Evolutionary conservation across 352 stramenopile species (phyloP).

Genomic region (Pythium plurisporium): DNA sequence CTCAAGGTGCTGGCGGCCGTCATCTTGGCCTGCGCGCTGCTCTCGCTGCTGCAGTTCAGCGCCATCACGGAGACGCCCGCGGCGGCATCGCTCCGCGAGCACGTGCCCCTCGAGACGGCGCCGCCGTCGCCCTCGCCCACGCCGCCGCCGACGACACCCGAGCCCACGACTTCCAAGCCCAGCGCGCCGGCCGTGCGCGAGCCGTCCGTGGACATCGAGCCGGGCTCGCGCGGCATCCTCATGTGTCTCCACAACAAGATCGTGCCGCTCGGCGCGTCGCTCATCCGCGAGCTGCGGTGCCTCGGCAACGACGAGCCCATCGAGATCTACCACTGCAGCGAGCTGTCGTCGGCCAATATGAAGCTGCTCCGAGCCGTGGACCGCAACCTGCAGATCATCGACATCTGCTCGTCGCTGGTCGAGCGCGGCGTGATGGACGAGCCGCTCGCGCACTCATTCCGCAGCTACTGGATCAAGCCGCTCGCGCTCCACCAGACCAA

Average conservation of each 20-base stretch:
- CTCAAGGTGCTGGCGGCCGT: slow-evolving; percentile 20
- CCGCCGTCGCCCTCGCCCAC: too few species aligned
- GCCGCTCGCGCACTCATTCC: slow-evolving; percentile 17
- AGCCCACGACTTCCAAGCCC: too few species aligned
- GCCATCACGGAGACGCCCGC: slow-evolving; percentile 14
- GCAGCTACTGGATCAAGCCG: slow-evolving; percentile 48
- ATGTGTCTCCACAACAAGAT: slow-evolving; percentile 28
- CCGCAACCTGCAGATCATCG: slow-evolving; percentile 27
- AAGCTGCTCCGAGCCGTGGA: slow-evolving; percentile 16
- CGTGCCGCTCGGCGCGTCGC: slow-evolving; percentile 28
- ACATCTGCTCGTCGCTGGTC: slow-evolving; percentile 27
- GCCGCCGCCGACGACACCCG: not conserved
- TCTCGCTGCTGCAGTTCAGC: slow-evolving; percentile 18
- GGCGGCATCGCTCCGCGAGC: slow-evolving; percentile 13
- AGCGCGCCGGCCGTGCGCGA: slow-evolving; percentile 1
- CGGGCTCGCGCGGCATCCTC: slow-evolving; percentile 26
- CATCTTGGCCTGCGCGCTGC: slow-evolving; percentile 12
- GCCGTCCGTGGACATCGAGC: slow-evolving; percentile 6
- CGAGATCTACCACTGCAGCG: slow-evolving; percentile 29
- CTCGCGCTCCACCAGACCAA: slow-evolving; percentile 29
- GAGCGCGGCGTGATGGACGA: slow-evolving; percentile 15
- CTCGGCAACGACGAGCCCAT: slow-evolving; percentile 25
- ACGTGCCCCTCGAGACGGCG: too few species aligned
- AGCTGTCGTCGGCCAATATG: slow-evolving; percentile 18
- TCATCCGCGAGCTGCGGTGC: slow-evolving; percentile 27